phyloP scores from a whole-genome alignment of 2,329 filamentous ascomycete species.

The Teratosphaeria gauchensis region DNA sequence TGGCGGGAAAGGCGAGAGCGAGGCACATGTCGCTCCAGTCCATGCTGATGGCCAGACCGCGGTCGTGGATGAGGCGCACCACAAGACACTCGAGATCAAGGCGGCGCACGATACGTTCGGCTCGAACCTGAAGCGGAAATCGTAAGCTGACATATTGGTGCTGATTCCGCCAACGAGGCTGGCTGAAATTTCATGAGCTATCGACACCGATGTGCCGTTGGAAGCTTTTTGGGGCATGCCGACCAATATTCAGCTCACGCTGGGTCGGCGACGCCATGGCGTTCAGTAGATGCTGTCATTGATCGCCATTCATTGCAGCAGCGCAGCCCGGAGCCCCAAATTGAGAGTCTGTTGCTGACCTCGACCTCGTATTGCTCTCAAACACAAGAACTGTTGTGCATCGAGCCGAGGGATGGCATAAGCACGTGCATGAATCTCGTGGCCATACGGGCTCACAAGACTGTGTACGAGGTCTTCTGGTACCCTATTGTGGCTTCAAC shows the following conservation, averaged over 20 bases:
- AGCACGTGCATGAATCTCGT: neutral
- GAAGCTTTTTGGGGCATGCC: neutral
- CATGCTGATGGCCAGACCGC: neutral
- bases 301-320: too few relatives aligned
- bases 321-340: too few relatives aligned
- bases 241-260: neutral
- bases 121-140: neutral
- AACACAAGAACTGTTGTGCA: neutral
- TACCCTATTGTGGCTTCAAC: neutral
- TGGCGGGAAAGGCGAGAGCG: neutral
- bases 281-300: too few relatives aligned
- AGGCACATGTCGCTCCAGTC: neutral
- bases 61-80: neutral
- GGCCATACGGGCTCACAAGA: neutral
- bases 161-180: neutral
- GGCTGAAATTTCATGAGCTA: neutral
- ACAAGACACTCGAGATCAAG: neutral
- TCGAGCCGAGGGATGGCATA: neutral
- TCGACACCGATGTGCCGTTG: neutral
- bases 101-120: neutral
- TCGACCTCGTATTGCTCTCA: too few relatives aligned
- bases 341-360: too few relatives aligned
- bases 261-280: too few relatives aligned
- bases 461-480: neutral
- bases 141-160: neutral